Conservation (phyloP, 1,284 basidiomycete genomes). For the Chondrostereum purpureum region DNA sequence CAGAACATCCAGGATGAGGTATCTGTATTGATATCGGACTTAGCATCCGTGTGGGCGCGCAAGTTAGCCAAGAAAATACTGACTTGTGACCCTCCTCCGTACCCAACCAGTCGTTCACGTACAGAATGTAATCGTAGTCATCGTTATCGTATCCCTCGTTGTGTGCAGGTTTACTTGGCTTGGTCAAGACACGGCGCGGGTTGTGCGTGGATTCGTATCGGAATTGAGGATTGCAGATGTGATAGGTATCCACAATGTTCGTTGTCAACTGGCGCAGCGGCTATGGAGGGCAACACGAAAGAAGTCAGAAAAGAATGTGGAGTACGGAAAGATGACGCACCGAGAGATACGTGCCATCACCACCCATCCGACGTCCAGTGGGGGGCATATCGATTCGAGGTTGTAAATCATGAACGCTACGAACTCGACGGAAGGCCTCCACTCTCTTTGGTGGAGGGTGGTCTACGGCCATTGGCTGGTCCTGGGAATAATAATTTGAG, state of each 20-base stretch:
- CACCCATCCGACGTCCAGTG: constrained; percentile 57
- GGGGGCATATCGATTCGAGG: constrained; percentile 58
- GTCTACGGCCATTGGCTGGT: constrained; percentile 66
- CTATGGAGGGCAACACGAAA: constrained; percentile 38
- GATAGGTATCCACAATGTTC: constrained; percentile 82
- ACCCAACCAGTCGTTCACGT: constrained; percentile 94
- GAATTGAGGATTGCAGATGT: constrained; percentile 88
- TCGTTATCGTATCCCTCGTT: constrained; percentile 97
- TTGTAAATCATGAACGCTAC: constrained; percentile 63
- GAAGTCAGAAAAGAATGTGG: constrained; percentile 13
- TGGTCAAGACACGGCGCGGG: constrained; percentile 89
- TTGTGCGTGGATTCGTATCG: constrained; percentile 90
- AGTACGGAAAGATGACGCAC: constrained; percentile 31
- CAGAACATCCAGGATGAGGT: constrained; percentile 95
- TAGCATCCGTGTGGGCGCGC: constrained; percentile 8
- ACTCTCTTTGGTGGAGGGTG: constrained; percentile 58
- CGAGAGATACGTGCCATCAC: constrained; percentile 58
- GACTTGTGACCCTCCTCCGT: constrained; percentile 88
- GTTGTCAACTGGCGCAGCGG: constrained; percentile 86
- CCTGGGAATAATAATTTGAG: constrained; percentile 51
- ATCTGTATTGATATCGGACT: constrained; percentile 45
- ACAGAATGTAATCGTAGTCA: constrained; percentile 95
- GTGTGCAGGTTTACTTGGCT: constrained; percentile 88
- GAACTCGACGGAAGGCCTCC: constrained; percentile 64
- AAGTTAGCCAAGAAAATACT: too few species aligned